Evolutionary conservation across 306 rosid species (phyloP), one percentile per base, ranked within the genome.

Genomic region (Rosa chinensis): DNA sequence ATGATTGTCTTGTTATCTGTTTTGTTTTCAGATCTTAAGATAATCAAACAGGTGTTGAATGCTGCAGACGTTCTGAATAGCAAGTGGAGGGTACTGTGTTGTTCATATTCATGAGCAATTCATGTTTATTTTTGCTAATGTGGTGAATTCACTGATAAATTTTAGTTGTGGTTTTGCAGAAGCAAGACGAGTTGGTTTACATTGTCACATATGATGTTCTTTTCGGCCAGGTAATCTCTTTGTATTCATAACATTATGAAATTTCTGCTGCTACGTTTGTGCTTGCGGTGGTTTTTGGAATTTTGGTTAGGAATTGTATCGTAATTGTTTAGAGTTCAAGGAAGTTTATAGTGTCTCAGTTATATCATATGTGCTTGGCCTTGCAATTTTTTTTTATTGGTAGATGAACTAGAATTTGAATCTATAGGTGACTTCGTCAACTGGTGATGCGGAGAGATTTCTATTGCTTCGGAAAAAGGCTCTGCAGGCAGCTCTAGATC

Each of bases 361-460:
- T 66, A 37, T 5, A 12, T 63, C n/a, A 14, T 28, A 5, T 32
- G 9, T 32, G 43, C 42, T 28, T 62, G 68, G 42, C 42, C 40
- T 9, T 35, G 45, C 45, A 62, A 21, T 0, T 9, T 13, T 18
- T 32, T 6, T 8, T 35, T 1, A 4, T 62, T 7, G 7, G 69
- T 63, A 32, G 16, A 16, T 40, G 6, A 40, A 17, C 44, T 55
- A 4, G 21, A 62, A 44, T 75, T 28, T 58, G n/a, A 25, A 17
- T 45, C 12, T 66, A 47, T 78, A 93, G 97, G 90, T 79, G 74
- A 84, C 84, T 83, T 80, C 93, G 40, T 66, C 84, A 16, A 84
- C 74, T 56, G 98, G 98, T 10, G 96, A 93, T 81, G 94, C 91
- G 0, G 99, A 95, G 88, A 89, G 86, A 90, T 91, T 82, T 68